Evolutionary conservation across 306 rosid genomes (phyloP).

Genomic region (Cicer chorassanicum): DNA sequence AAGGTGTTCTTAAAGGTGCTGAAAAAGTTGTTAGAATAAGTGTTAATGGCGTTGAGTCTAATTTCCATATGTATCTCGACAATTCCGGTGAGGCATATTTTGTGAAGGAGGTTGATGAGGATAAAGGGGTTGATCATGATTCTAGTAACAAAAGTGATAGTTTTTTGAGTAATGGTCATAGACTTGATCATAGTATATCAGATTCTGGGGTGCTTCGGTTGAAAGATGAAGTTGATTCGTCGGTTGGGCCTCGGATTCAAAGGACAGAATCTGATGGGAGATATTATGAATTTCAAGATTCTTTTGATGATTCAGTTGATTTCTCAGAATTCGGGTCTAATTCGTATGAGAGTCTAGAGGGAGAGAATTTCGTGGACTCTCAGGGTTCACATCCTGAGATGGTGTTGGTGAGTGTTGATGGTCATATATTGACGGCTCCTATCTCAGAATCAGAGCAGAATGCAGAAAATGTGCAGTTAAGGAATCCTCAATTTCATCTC

Average conservation of each 20-base stretch:
- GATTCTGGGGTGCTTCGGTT: conserved; percentile 60
- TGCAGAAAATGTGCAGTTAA: conserved; percentile 70
- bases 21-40: conserved; percentile 77
- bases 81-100: conserved; percentile 97
- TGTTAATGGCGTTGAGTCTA: conserved; percentile 83
- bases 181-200: conserved; percentile 70
- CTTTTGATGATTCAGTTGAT: conserved; percentile 69
- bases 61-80: conserved; percentile 91
- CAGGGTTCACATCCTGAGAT: conserved; percentile 72
- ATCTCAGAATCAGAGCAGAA: conserved; percentile 74
- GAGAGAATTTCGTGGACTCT: conserved; percentile 62
- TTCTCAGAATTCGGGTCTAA: conserved; percentile 67
- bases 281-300: conserved; percentile 75
- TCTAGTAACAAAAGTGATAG: conserved; percentile 37
- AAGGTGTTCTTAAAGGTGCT: conserved; percentile 91
- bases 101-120: conserved; percentile 68
- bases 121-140: conserved; percentile 50
- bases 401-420: conserved; percentile 94
- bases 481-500: conserved; percentile 85
- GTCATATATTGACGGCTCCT: conserved; percentile 85
- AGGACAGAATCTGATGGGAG: conserved; percentile 69
- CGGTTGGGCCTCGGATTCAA: conserved; percentile 45
- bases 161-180: conserved; percentile 47
- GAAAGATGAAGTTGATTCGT: conserved; percentile 50
- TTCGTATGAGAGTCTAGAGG: conserved; percentile 60